Percentiles rank a stretch among this genome's conserved stretches.
Conservation (phyloP, 495 filamentous ascomycete species). For the Chaetomium cochliodes region DNA sequence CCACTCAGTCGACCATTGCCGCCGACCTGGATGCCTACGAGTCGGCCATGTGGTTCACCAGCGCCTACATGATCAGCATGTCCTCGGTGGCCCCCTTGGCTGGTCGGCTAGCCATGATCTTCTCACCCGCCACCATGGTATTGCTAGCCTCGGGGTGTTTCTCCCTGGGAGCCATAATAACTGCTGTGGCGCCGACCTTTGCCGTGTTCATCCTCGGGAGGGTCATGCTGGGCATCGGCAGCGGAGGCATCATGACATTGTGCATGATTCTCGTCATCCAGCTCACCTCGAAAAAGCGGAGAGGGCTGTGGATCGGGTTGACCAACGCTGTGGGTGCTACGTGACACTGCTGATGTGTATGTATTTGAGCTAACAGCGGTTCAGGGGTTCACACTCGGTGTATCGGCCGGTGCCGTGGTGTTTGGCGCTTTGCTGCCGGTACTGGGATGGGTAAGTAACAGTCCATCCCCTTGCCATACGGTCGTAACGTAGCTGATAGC, state of each 20-base stretch:
- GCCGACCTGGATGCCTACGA: constrained; percentile 69
- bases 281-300: constrained; percentile 57
- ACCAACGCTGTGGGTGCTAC: constrained; percentile 39
- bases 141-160: constrained; percentile 57
- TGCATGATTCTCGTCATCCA: constrained; percentile 69
- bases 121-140: constrained; percentile 61
- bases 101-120: constrained; percentile 66
- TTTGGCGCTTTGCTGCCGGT: constrained; percentile 61
- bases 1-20: constrained; percentile 70
- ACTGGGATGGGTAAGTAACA: constrained; percentile 63
- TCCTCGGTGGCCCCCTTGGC: constrained; percentile 64
- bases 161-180: constrained; percentile 60
- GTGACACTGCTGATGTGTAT: not conserved
- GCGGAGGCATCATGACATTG: constrained; percentile 64
- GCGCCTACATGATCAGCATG: constrained; percentile 68
- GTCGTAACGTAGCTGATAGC: constrained; percentile 4
- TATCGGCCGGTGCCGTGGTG: constrained; percentile 67
- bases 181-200: constrained; percentile 56
- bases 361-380: not conserved
- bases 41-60: constrained; percentile 72
- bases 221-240: constrained; percentile 61
- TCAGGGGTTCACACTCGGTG: constrained; percentile 64
- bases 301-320: constrained; percentile 69
- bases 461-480: not conserved
- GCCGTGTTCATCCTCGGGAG: constrained; percentile 64